Base-by-base conservation (phyloP, 768 basidiomycete genomes). In the Hericium erinaceus region DNA sequence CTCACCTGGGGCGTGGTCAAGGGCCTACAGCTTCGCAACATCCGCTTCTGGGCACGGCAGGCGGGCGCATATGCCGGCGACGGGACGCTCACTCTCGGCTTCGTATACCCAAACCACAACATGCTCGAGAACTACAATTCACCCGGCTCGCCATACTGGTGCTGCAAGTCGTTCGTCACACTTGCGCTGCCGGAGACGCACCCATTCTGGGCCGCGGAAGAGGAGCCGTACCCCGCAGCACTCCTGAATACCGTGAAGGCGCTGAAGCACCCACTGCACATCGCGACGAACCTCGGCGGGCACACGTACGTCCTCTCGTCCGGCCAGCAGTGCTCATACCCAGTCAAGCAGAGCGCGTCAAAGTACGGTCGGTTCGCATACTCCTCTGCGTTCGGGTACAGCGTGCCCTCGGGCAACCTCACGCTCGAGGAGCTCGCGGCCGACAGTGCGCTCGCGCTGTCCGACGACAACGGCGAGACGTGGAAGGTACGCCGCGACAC, bases 81-180 rank as follows among this genome's bases (percentile, higher is more conserved):
- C 61, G 83, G 86, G 13, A 87, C 84, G 0, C 72, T 89, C 39
- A 89, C 84, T 10, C 84, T 89, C 62, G 87, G 86, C 2, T 88
- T 76, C 65, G 72, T 73, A 50, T 88, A 87, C 63, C 85, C 84
- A 33, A 87, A 86, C 64, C 82, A 81, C 70, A 84, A 84, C 67
- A 83, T 88, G 74, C 85, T 81, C 13, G 83, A 89, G 66, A 88
- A 86, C 69, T 89, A 91, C 74, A 89, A 89, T 66, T 85, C 85
- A 4, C 81, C 82, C 16, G 86, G 86, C 18, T 87, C 85, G 24
- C 84, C 85, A 2, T 91, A 89, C 70, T 89, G 87, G 88, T 85
- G 83, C 65, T 88, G 85, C 73, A 87, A 89, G 65, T 83, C 85
- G 1, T 89, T 91, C 68, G 74, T 84, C 40, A 68, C 84, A 6